A percentile compares a stretch with the other conserved stretches of the same genome.
Conservation (phyloP, 768 basidiomycete species). For the Tephrocybe rancida region DNA sequence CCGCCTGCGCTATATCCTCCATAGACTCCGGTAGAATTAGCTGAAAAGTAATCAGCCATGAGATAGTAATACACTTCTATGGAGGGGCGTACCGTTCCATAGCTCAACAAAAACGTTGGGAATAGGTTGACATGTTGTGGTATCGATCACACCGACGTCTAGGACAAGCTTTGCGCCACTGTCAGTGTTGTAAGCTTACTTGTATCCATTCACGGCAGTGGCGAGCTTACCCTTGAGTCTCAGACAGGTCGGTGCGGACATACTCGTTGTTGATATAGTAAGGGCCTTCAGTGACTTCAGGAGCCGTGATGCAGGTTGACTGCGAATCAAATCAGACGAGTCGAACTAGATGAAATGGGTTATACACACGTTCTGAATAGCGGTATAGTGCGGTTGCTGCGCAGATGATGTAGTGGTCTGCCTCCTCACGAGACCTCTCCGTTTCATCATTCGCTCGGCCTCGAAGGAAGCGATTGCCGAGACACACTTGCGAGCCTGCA, state of each 20-base stretch:
- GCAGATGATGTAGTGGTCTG: slow-evolving; percentile 10
- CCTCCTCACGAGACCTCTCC: slow-evolving; percentile 5
- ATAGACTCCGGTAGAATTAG: slow-evolving; percentile 30
- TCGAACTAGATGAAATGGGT: not conserved
- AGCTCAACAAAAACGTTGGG: slow-evolving; percentile 37
- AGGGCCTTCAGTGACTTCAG: slow-evolving; percentile 13
- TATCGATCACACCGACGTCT: slow-evolving; percentile 39
- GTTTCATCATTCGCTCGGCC: slow-evolving; percentile 1
- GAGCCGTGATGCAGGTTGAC: slow-evolving; percentile 6
- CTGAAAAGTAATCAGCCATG: not conserved
- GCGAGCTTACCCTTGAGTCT: slow-evolving; percentile 22
- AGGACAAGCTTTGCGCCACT: slow-evolving; percentile 36
- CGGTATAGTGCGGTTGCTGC: slow-evolving; percentile 4
- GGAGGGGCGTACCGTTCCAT: slow-evolving; percentile 25
- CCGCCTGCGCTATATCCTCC: slow-evolving; percentile 21
- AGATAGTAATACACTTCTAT: not conserved
- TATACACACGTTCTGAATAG: slow-evolving; percentile 7
- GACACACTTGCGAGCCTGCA: slow-evolving; percentile 8
- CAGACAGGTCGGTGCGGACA: slow-evolving; percentile 25
- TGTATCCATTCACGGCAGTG: not conserved
- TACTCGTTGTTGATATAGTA: slow-evolving; percentile 31
- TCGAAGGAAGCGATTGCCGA: slow-evolving; percentile 8
- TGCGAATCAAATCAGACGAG: not conserved
- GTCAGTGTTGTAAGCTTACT: not conserved
- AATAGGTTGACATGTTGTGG: slow-evolving; percentile 36